phyloP scores from a whole-genome alignment of 805 yeast genomes.

The Pichia thaimueangensis region DNA sequence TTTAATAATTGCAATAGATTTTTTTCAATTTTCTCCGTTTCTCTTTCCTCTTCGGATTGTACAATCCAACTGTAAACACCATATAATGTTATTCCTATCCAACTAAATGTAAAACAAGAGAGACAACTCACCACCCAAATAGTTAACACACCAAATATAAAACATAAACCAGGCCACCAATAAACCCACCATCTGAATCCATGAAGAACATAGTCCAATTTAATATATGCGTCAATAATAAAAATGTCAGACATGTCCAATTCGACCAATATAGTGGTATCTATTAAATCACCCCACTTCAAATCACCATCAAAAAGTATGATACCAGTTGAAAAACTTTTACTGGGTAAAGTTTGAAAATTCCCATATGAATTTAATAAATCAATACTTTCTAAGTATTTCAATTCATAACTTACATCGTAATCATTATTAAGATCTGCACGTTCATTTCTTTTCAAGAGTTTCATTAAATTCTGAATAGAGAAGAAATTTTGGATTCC shows the following conservation, averaged over 20 bases:
- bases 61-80: background rate
- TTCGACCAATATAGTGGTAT: constrained; percentile 12
- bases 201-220: constrained; percentile 11
- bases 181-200: constrained; percentile 15
- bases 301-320: constrained; percentile 6
- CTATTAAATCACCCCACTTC: background rate
- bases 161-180: constrained; percentile 18
- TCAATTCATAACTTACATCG: too few relatives aligned
- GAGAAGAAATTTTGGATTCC: constrained; percentile 10
- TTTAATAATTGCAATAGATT: constrained; percentile 8
- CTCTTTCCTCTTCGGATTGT: background rate
- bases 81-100: constrained; percentile 6
- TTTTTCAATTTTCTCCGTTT: background rate
- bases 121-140: constrained; percentile 11
- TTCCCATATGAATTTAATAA: constrained; percentile 4
- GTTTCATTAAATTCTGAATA: constrained; percentile 1
- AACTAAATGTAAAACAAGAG: constrained; percentile 9
- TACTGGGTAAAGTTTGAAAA: background rate
- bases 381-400: constrained; percentile 2
- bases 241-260: constrained; percentile 10
- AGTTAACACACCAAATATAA: constrained; percentile 10
- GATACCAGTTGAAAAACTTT: constrained; percentile 6
- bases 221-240: constrained; percentile 8
- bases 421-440: background rate
- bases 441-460: constrained; percentile 7